Conservation (phyloP, 768 basidiomycete genomes). For the Roridomyces roridus region DNA sequence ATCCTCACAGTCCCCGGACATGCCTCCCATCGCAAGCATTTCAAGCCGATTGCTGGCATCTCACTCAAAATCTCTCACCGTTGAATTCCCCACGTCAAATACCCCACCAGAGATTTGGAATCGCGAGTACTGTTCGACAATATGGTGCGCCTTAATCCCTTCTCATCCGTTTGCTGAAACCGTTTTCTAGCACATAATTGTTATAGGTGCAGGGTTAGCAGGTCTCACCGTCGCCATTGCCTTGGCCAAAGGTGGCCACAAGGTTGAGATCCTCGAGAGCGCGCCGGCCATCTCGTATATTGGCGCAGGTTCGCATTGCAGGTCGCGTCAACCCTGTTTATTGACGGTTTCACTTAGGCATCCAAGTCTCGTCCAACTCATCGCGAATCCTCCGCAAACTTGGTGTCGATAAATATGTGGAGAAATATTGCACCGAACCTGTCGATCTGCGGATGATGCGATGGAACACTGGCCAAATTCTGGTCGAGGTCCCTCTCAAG, state of each 20-base stretch:
- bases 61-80: too few species aligned
- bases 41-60: too few species aligned
- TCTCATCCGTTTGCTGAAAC: too few species aligned
- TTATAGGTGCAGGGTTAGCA: constrained; percentile 11
- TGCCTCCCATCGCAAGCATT: too few species aligned
- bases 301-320: constrained; percentile 1
- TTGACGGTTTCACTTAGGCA: not conserved
- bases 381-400: constrained; percentile 20
- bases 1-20: too few species aligned
- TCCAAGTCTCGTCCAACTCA: constrained; percentile 23
- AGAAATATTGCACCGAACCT: constrained; percentile 24
- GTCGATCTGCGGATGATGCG: constrained; percentile 24
- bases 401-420: constrained; percentile 23
- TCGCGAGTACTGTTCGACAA: not conserved
- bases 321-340: too few species aligned
- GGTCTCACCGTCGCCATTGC: constrained; percentile 14
- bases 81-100: too few species aligned
- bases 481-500: constrained; percentile 22
- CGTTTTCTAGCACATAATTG: constrained; percentile 7
- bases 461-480: constrained; percentile 20
- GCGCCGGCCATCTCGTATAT: constrained; percentile 14
- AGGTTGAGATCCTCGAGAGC: constrained; percentile 12
- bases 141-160: not conserved
- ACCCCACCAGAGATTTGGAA: too few species aligned
- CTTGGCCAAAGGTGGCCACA: constrained; percentile 9